phyloP scores from a whole-genome alignment of 768 basidiomycete genomes.

The Leccinum incarnatum region DNA sequence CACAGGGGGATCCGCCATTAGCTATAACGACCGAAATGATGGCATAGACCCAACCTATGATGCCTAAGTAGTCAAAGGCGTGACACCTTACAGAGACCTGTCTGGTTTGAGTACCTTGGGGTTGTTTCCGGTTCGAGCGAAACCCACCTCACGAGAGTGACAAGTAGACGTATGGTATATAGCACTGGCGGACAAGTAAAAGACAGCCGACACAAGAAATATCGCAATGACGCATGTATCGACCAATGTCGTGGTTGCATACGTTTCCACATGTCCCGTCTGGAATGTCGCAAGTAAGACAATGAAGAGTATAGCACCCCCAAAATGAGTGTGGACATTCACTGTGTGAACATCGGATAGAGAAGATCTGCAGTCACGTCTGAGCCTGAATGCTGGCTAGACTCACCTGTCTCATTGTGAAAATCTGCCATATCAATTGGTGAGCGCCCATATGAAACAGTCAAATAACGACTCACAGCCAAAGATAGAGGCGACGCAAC shows the following conservation, averaged over 20 bases:
- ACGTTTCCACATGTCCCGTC: conserved; percentile 45
- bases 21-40: conserved; percentile 1
- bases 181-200: conserved; percentile 70
- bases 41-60: conserved; percentile 47
- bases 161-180: conserved; percentile 70
- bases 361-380: conserved; percentile 4
- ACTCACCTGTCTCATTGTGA: conserved; percentile 74
- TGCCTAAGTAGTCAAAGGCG: conserved; percentile 76
- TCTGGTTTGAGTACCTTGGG: conserved; percentile 3
- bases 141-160: conserved; percentile 65
- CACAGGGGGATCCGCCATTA: conserved; percentile 7
- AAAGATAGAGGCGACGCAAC: conserved; percentile 61
- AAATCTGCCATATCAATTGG: conserved; percentile 46
- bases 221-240: conserved; percentile 59
- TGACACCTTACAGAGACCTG: conserved; percentile 63
- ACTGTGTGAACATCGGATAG: conserved; percentile 42
- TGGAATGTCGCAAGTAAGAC: conserved; percentile 55
- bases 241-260: conserved; percentile 55
- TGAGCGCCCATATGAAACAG: conserved; percentile 13
- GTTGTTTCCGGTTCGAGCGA: not conserved
- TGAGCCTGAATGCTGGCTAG: not conserved
- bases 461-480: conserved; percentile 50
- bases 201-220: conserved; percentile 70
- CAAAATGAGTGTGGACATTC: conserved; percentile 83
- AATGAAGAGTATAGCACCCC: conserved; percentile 62